A percentile compares a stretch with the other conserved stretches of the same genome.
These are phyloP conservation scores for Epichloe bromicola DNA, from an alignment of 2,329 filamentous ascomycete species.

Conservation along the genomic window DNA sequence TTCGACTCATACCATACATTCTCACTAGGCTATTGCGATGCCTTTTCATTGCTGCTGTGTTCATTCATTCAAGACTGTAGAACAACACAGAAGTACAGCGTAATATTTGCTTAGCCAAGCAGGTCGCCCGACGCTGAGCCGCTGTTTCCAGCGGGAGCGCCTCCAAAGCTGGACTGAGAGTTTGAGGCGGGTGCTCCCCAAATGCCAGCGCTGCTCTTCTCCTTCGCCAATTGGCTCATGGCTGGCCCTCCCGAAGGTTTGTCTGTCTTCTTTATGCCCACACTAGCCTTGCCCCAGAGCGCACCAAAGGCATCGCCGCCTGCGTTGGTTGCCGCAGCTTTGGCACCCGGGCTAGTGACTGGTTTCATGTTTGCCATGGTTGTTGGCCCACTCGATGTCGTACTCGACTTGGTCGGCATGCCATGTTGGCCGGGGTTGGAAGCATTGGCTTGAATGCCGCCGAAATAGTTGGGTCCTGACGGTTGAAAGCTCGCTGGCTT, in stretches of 20 bases:
- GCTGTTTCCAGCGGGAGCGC: slow-evolving; percentile 15
- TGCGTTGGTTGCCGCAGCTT: slow-evolving; percentile 38
- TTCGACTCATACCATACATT: background rate
- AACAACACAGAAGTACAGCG: background rate
- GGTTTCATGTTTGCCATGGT: slow-evolving; percentile 35
- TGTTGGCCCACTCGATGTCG: slow-evolving; percentile 22
- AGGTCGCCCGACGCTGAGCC: slow-evolving; percentile 34
- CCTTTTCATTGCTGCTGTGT: background rate
- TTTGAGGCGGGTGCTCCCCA: slow-evolving; percentile 61
- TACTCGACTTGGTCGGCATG: slow-evolving; percentile 19
- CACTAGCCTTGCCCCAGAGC: slow-evolving; percentile 66
- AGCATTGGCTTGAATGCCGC: slow-evolving; percentile 49
- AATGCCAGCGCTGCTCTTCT: slow-evolving; percentile 88
- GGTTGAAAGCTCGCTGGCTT: slow-evolving; percentile 59
- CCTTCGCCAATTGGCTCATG: slow-evolving; percentile 90
- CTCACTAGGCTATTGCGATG: background rate
- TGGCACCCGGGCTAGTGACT: slow-evolving; percentile 32
- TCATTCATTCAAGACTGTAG: background rate
- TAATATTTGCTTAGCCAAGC: slow-evolving; percentile 25
- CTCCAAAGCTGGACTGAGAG: slow-evolving; percentile 17
- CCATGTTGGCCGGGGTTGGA: slow-evolving; percentile 18
- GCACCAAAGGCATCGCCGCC: slow-evolving; percentile 82
- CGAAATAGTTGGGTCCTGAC: slow-evolving; percentile 85
- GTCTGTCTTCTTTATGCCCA: slow-evolving; percentile 59
- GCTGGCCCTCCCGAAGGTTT: slow-evolving; percentile 55